Conservation (phyloP, 176 grass and related monocot species). For the Lolium multiflorum region DNA sequence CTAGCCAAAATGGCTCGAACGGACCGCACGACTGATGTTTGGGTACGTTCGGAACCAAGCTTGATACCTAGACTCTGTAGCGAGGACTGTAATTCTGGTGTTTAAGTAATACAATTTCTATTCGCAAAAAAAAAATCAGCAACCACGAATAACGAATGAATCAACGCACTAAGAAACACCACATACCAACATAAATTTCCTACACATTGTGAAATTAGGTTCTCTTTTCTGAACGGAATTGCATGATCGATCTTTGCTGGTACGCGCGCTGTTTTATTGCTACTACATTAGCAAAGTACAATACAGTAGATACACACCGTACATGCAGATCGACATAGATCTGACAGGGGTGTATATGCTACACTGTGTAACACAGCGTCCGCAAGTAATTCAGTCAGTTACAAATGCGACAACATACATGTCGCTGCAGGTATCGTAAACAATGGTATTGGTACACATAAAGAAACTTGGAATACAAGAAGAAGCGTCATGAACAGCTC, state of each 20-base stretch:
- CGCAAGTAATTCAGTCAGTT: background rate
- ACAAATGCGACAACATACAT: background rate
- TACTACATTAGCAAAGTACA: background rate
- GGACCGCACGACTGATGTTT: too few relatives aligned
- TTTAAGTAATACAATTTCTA: too few relatives aligned
- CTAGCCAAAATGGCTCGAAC: too few relatives aligned
- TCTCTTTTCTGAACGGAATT: background rate
- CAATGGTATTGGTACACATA: background rate
- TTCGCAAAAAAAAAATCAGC: too few relatives aligned
- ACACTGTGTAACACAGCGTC: background rate
- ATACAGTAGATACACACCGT: background rate
- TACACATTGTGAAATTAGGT: background rate
- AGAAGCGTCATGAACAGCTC: background rate
- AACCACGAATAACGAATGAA: too few relatives aligned
- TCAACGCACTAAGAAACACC: too few relatives aligned
- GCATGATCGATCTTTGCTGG: background rate
- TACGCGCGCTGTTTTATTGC: background rate
- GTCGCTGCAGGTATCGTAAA: background rate
- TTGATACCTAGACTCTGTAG: too few relatives aligned
- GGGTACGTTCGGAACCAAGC: too few relatives aligned
- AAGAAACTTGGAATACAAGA: background rate
- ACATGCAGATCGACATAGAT: background rate
- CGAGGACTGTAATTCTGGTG: too few relatives aligned
- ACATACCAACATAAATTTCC: background rate
- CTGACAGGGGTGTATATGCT: background rate